These are phyloP conservation scores for Candida incommunis DNA, from an alignment of 805 yeast species.

Conservation along the genomic window DNA sequence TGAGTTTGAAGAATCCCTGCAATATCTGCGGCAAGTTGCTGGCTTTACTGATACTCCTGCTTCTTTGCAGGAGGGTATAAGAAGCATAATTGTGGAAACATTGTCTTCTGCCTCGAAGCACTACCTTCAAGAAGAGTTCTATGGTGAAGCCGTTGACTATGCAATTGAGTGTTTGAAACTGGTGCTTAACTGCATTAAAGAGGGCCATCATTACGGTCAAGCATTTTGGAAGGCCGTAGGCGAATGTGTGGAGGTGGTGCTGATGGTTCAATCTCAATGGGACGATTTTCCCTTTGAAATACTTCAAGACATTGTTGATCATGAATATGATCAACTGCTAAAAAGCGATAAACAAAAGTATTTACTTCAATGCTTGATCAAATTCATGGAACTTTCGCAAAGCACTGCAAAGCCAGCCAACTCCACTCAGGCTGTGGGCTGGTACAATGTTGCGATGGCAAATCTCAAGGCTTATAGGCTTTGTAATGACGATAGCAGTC, in stretches of 20 bases:
- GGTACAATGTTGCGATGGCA: slow-evolving; percentile 62
- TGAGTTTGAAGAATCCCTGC: slow-evolving; percentile 49
- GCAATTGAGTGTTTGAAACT: slow-evolving; percentile 34
- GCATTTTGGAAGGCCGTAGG: slow-evolving; percentile 55
- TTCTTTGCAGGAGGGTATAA: slow-evolving; percentile 29
- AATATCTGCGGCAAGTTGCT: slow-evolving; percentile 27
- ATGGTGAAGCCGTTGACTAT: slow-evolving; percentile 45
- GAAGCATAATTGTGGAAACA: slow-evolving; percentile 41
- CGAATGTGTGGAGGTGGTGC: slow-evolving; percentile 39
- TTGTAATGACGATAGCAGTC: slow-evolving; percentile 17
- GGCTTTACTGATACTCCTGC: slow-evolving; percentile 9
- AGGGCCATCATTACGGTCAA: slow-evolving; percentile 26
- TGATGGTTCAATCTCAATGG: slow-evolving; percentile 40
- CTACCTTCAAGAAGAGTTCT: slow-evolving; percentile 44
- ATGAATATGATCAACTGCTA: slow-evolving; percentile 5
- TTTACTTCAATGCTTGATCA: neutral
- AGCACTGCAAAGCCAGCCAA: slow-evolving; percentile 7
- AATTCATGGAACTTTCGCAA: neutral
- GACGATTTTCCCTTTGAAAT: slow-evolving; percentile 34
- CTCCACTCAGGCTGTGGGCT: slow-evolving; percentile 23
- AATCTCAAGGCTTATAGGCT: slow-evolving; percentile 34
- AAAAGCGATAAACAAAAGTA: neutral
- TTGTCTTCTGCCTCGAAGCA: slow-evolving; percentile 36
- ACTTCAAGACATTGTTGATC: slow-evolving; percentile 16
- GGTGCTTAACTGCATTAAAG: slow-evolving; percentile 24